Evolutionary conservation across 352 stramenopile species (phyloP), one percentile per base, ranked within the genome.

Genomic region (Hyphochytrium catenoides): DNA sequence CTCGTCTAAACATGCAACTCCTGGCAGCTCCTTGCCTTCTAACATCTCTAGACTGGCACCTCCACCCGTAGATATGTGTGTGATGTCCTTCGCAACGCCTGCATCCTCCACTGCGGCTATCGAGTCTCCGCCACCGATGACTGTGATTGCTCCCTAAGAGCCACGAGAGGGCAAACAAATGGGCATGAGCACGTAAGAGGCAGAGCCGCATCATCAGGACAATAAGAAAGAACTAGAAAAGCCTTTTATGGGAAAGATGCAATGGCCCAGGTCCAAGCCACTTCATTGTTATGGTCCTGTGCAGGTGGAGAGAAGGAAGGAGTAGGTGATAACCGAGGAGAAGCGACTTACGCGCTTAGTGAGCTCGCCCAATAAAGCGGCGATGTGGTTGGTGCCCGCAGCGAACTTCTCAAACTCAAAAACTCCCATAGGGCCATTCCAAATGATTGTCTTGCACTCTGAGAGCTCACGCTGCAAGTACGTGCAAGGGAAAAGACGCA

Each of bases 41-140:
- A 99, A 59, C 31, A 99, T 68, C 62, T 98, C 91, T 39, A 99
- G 64, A 26, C 77, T 94, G 20, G 93, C 93, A 57, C 93, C 93
- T 39, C 93, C 93, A 43, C 93, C 93, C 7, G 93, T 99, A 9
- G 69, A 92, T 48, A 96, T 94, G 52, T 96, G 87, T 51, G 74
- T 94, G 56, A 97, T 91, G 36, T 85, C 75, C 29, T 74, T 56
- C 15, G 65, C 81, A 23, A 95, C 59, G 3, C 74, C 76, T 22
- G 72, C 70, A 34, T 95, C 62, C 46, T 96, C 87, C 2, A 95
- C 72, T 17, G 85, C 85, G 14, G 87, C 83, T 35, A 96, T 87
- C 34, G 77, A 94, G 54, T 97, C 87, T 23, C 89, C 89, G 25
- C 89, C 89, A 26, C 89, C 78, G 22, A 93, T 77, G 34, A 92